A percentile compares a stretch with the other conserved stretches of the same genome.
Evolutionary conservation across 148 eudicot genomes (phyloP).

Genomic region (Agrostemma githago): DNA sequence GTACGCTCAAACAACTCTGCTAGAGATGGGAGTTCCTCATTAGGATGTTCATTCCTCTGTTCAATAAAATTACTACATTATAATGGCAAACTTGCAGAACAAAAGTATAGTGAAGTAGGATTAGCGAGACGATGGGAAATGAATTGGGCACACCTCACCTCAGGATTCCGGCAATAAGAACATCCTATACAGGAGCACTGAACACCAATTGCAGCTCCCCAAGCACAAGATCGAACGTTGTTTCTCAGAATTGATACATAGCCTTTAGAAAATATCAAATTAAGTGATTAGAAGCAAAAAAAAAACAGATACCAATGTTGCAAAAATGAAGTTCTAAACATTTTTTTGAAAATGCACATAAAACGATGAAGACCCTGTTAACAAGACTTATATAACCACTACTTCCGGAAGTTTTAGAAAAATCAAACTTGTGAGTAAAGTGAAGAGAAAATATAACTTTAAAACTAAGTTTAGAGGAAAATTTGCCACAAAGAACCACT

Average conservation of each 20-base stretch:
- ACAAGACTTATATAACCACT: background rate
- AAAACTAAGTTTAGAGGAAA: background rate
- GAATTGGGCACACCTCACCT: too few relatives aligned
- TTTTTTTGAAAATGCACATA: background rate
- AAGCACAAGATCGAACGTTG: constrained; percentile 95
- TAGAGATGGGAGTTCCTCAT: too few relatives aligned
- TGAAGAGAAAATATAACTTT: background rate
- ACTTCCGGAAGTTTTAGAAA: background rate
- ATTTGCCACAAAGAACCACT: background rate
- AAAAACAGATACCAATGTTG: background rate
- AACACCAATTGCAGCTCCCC: constrained; percentile 98
- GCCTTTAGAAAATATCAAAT: constrained; percentile 39
- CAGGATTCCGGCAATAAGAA: too few relatives aligned
- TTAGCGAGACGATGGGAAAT: too few relatives aligned
- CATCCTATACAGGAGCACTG: too few relatives aligned
- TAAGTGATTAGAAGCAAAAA: background rate
- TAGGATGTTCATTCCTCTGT: too few relatives aligned
- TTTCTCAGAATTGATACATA: constrained; percentile 84
- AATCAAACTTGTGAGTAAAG: background rate
- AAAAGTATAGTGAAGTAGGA: too few relatives aligned
- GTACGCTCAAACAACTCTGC: too few relatives aligned
- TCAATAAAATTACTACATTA: too few relatives aligned
- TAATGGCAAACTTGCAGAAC: too few relatives aligned
- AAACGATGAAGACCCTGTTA: background rate
- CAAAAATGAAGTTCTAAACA: background rate